phyloP scores from a whole-genome alignment of 192 early-diverging fungal species.

The Coemansia furcata region DNA sequence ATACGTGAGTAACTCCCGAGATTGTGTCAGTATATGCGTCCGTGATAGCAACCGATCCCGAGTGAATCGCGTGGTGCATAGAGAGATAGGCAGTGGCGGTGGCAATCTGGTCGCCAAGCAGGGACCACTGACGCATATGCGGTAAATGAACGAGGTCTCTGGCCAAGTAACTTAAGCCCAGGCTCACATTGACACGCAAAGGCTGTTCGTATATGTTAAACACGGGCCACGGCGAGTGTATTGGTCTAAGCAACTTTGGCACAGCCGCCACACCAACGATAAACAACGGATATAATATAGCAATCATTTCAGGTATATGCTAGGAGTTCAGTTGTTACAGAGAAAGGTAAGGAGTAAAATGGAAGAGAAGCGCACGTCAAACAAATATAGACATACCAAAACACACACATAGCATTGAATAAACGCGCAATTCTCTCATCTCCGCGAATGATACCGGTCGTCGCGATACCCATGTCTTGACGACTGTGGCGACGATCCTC shows the following conservation, averaged over 20 bases:
- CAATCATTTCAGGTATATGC: not conserved
- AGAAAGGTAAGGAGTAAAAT: not conserved
- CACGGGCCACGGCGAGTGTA: not conserved
- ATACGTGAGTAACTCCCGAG: slow-evolving; percentile 82
- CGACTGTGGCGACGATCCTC: not conserved
- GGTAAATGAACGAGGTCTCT: not conserved
- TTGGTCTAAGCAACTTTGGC: not conserved
- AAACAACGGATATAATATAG: not conserved
- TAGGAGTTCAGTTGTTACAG: not conserved
- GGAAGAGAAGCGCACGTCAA: too few relatives aligned
- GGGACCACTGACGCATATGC: not conserved
- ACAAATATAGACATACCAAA: not conserved
- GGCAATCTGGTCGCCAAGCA: not conserved
- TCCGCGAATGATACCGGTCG: not conserved
- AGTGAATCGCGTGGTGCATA: slow-evolving; percentile 7
- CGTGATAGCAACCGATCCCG: slow-evolving; percentile 53
- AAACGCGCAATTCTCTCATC: not conserved
- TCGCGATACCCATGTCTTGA: not conserved
- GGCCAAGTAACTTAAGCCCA: not conserved
- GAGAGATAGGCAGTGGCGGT: slow-evolving; percentile 11
- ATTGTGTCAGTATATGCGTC: slow-evolving; percentile 67
- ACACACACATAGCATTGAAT: not conserved
- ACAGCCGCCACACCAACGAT: not conserved
- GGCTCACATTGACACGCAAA: not conserved
- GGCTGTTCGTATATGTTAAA: slow-evolving; percentile 5